Evolutionary conservation across 2,329 filamentous ascomycete species (phyloP), one percentile per base, ranked within the genome.

Genomic region (Venturia effusa): DNA sequence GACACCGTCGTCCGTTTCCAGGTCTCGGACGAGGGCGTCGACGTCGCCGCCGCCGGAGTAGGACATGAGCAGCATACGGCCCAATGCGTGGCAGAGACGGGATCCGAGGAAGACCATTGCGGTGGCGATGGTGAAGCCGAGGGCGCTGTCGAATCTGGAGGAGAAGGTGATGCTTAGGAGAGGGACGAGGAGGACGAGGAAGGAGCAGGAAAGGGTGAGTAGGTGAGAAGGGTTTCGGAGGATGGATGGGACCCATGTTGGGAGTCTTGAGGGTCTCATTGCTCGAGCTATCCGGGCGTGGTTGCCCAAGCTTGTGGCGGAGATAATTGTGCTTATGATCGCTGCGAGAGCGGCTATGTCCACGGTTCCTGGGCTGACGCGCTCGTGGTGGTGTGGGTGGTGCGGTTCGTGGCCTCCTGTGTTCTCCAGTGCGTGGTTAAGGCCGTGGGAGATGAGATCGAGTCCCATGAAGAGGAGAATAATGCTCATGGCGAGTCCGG

Each of bases 381-480:
- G 43, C 8, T 66, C 66, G 32, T 72, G 69, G 1, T 74, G 75
- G 22, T 41, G 68, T 89, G 85, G 3, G 81, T 79, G 69, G 87
- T 96, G 91, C 27, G 90, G 81, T 63, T 87, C 83, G 70, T 96
- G 90, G 19, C 81, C 81, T 17, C 87, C 86, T 24, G 32, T 30
- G n/a, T 84, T 71, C 75, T 97, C 93, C 13, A 99, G 84, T n/a
- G 92, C 84, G 74, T 99, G 93, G 73, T 96, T 94, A 19, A 96
- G 80, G 66, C 91, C 93, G 74, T 99, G 94, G 48, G 90, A 96
- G 66, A 99, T 88, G 60, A 99, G 84, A 70, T 99, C 94, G 70
- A 97, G 88, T 24, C 93, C 93, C 80, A 96, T 96, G 76, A 99
- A 99, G n/a, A 96, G 84, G 15, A 99, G 84, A 66, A 97, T 91